These are phyloP conservation scores for Coemansia interrupta DNA, from an alignment of 192 early-diverging fungal genomes.

Conservation along the genomic window DNA sequence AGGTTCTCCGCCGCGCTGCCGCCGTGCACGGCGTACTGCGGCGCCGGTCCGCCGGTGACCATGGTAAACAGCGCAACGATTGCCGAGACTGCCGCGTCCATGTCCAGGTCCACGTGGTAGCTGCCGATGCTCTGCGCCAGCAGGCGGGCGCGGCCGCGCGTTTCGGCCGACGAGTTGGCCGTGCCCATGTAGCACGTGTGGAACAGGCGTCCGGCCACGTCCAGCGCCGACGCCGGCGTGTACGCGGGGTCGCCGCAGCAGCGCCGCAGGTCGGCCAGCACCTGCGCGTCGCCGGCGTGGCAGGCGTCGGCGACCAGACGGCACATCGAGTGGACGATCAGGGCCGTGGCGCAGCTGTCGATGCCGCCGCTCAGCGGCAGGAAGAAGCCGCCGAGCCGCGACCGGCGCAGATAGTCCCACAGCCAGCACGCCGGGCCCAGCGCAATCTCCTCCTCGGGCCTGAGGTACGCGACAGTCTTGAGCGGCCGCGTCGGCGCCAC, in stretches of 20 bases:
- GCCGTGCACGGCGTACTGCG: slow-evolving; percentile 79
- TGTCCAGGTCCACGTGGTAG: slow-evolving; percentile 87
- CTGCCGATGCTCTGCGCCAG: slow-evolving; percentile 82
- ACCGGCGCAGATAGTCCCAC: slow-evolving; percentile 97
- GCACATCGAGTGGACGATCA: slow-evolving; percentile 92
- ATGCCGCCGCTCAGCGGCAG: slow-evolving; percentile 96
- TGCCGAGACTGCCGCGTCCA: slow-evolving; percentile 77
- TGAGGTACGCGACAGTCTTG: slow-evolving; percentile 56
- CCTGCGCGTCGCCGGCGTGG: slow-evolving; percentile 56
- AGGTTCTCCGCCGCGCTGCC: slow-evolving; percentile 84
- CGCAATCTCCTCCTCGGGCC: slow-evolving; percentile 86
- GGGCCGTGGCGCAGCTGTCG: slow-evolving; percentile 86
- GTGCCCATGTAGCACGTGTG: slow-evolving; percentile 98
- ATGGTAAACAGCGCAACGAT: slow-evolving; percentile 72
- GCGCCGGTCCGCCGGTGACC: slow-evolving; percentile 69
- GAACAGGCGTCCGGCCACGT: slow-evolving; percentile 82
- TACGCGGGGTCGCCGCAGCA: slow-evolving; percentile 63
- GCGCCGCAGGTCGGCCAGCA: slow-evolving; percentile 68
- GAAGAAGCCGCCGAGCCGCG: slow-evolving; percentile 86
- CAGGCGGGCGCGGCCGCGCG: slow-evolving; percentile 70
- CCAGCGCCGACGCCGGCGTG: slow-evolving; percentile 71
- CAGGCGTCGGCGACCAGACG: slow-evolving; percentile 46
- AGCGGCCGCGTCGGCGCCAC: slow-evolving; percentile 43
- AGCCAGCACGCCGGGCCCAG: slow-evolving; percentile 98
- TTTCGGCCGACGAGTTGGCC: slow-evolving; percentile 82